Evolutionary conservation across 1,284 basidiomycete genomes (phyloP).

Genomic region (Cryptococcus deneoformans): DNA sequence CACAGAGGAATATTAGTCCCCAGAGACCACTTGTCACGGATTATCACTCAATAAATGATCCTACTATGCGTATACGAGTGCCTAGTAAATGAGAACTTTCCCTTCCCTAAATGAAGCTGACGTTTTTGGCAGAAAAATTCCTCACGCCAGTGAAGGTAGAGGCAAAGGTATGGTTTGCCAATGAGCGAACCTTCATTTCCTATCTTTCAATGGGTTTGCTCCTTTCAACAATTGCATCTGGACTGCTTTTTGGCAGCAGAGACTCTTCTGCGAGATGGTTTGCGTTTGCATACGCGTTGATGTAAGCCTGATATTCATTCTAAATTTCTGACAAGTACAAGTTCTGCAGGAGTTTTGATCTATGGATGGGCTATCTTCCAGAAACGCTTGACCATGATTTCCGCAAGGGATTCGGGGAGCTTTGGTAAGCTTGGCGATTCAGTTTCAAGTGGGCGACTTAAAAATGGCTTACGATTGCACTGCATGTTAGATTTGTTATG

Average conservation of each 20-base stretch:
- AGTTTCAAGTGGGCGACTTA: neutral
- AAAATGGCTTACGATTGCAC: too few relatives aligned
- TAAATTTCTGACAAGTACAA: constrained; percentile 11
- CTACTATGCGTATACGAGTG: constrained; percentile 36
- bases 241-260: constrained; percentile 56
- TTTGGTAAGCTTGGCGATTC: constrained; percentile 62
- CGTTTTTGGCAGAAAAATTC: constrained; percentile 61
- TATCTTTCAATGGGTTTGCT: constrained; percentile 86
- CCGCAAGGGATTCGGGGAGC: constrained; percentile 81
- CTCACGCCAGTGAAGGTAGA: constrained; percentile 88
- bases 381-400: constrained; percentile 85
- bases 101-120: neutral
- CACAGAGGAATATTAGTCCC: constrained; percentile 9
- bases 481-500: neutral
- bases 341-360: constrained; percentile 50
- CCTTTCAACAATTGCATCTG: constrained; percentile 79
- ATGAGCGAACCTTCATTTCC: constrained; percentile 93
- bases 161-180: constrained; percentile 98
- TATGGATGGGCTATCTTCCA: constrained; percentile 90
- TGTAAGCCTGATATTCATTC: constrained; percentile 48
- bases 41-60: constrained; percentile 47
- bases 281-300: constrained; percentile 77
- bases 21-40: constrained; percentile 35
- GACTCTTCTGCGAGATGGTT: constrained; percentile 73
- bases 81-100: constrained; percentile 27